Conservation (phyloP, 805 yeast genomes). For the Yamadazyma phyllophila region DNA sequence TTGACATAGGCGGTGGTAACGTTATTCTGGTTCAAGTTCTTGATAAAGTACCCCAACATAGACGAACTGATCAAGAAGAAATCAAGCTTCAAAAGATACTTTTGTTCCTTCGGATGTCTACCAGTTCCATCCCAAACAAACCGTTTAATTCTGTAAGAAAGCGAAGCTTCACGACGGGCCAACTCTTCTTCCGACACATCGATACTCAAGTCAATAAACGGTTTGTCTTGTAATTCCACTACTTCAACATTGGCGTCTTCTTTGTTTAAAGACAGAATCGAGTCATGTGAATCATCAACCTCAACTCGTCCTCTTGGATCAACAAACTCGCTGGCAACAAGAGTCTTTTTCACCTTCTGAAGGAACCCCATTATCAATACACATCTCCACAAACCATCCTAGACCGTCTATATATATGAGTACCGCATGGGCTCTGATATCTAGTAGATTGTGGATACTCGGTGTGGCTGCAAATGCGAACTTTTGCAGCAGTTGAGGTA, state of each 20-base stretch:
- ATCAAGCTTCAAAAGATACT: conserved; percentile 34
- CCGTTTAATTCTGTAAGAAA: conserved; percentile 12
- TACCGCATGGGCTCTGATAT: too few relatives aligned
- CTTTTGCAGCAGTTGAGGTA: background rate
- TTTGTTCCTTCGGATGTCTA: conserved; percentile 36
- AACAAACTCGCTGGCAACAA: background rate
- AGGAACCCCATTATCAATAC: background rate
- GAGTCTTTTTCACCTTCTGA: background rate
- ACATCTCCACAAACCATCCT: too few relatives aligned
- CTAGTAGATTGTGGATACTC: background rate
- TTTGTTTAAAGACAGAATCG: background rate
- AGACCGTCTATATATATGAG: background rate
- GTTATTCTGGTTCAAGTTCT: conserved; percentile 42
- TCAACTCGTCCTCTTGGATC: background rate
- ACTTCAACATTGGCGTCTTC: background rate
- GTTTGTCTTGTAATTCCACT: background rate
- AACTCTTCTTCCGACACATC: background rate
- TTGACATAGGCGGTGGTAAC: conserved; percentile 46
- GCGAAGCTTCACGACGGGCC: background rate
- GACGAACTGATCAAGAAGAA: conserved; percentile 53
- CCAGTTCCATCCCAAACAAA: conserved; percentile 39
- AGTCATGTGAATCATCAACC: background rate
- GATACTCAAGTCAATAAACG: conserved; percentile 4
- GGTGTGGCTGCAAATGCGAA: conserved; percentile 1
- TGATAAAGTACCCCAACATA: conserved; percentile 51